Base-by-base conservation (phyloP, 2,329 filamentous ascomycete genomes). In the Blastomyces emzantsi region DNA sequence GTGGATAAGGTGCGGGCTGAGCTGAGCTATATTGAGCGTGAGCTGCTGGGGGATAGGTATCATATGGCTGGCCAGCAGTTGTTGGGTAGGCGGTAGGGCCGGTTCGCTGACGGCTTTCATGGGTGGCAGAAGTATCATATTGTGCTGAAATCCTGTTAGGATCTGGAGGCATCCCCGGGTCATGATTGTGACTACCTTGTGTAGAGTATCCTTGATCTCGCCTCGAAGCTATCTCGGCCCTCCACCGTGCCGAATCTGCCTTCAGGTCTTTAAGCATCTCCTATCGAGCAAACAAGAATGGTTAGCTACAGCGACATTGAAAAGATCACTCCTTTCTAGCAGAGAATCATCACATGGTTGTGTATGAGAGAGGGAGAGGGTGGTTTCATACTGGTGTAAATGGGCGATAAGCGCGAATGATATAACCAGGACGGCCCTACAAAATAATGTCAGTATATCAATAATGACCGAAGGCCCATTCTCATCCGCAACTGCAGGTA, bases 401-500 rank as follows among this genome's bases (percentile, higher is more conserved):
- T 73, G 90, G 90, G 67, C 89, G 84, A 76, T 92, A 92, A 66
- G 88, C 89, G 59, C 86, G 90, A 74, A 92, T 90, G 76, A 85
- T 90, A 78, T 89, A 92, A 69, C 89, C 89, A 71, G 85, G 82
- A 66, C 86, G 85, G 67, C 83, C 79, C 77, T 88, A 83, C 69
- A 49, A 61, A 7, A 80, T 63, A 75, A 62, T 68, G 73, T 75
- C 68, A 74, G 72, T 72, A 64, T 61, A 6, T 54, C 22, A n/a
- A 22, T 30, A 47, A 43, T 49, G n/a, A 51, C 22, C 49, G 15
- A 51, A 51, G n/a, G 11, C 9, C 22, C n/a, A 25, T 25, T 51
- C 22, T 51, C 49, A 51, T 51, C 49, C 30, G n/a, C 11, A 57
- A 41, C 19, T 7, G n/a, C n/a, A n/a, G 30, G 51, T 9, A 41